Conservation (phyloP, 352 stramenopile genomes). For the Thalassiosira livingstoniorum region DNA sequence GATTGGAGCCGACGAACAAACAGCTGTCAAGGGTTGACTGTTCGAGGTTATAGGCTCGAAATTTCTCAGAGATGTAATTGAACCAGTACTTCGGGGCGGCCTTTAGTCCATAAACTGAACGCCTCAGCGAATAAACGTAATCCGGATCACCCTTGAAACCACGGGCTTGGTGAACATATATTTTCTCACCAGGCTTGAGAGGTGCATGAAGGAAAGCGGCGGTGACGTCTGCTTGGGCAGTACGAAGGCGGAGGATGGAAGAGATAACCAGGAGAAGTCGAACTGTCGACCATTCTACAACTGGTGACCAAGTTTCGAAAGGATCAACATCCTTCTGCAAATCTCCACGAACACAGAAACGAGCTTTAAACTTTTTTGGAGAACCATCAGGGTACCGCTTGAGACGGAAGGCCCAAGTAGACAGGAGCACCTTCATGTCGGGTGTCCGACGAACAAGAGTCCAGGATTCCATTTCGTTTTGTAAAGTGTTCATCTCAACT, state of each 20-base stretch:
- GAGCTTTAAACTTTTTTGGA: slow-evolving; percentile 59
- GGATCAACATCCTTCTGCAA: slow-evolving; percentile 53
- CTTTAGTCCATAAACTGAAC: slow-evolving; percentile 58
- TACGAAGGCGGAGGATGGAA: slow-evolving; percentile 4
- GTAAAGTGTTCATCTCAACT: slow-evolving; percentile 23
- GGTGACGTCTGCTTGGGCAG: slow-evolving; percentile 27
- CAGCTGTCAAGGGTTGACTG: slow-evolving; percentile 50
- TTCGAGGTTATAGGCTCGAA: slow-evolving; percentile 14
- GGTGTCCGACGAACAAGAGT: background rate
- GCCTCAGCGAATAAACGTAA: slow-evolving; percentile 40
- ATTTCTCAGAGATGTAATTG: slow-evolving; percentile 9
- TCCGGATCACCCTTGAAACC: slow-evolving; percentile 23
- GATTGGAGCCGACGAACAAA: slow-evolving; percentile 40
- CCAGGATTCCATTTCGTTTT: slow-evolving; percentile 15
- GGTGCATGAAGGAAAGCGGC: slow-evolving; percentile 47
- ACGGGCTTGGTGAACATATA: slow-evolving; percentile 46
- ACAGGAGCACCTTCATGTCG: slow-evolving; percentile 23
- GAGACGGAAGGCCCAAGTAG: slow-evolving; percentile 27
- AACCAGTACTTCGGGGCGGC: slow-evolving; percentile 51
- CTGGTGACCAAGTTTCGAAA: slow-evolving; percentile 50
- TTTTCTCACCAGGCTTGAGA: slow-evolving; percentile 4
- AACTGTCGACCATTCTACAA: slow-evolving; percentile 37
- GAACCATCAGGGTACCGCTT: slow-evolving; percentile 35
- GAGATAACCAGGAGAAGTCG: slow-evolving; percentile 51
- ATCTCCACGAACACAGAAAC: slow-evolving; percentile 58